Evolutionary conservation across 768 basidiomycete genomes (phyloP), one percentile per base, ranked within the genome.

Genomic region (Hirschioporus abietinus): DNA sequence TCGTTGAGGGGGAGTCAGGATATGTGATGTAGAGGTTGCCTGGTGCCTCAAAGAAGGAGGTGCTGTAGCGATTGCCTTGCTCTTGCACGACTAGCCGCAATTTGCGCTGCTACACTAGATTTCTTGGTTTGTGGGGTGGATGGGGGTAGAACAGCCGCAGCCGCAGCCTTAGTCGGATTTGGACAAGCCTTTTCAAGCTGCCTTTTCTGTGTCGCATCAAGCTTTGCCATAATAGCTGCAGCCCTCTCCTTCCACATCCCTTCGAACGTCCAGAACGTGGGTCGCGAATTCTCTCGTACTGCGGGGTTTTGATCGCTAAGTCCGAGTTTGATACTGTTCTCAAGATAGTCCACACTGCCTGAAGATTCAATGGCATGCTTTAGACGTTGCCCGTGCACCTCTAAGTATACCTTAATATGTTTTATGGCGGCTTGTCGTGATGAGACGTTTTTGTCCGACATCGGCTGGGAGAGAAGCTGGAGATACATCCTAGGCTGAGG

Each of bases 61-160:
- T 9, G 92, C 90, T 35, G 83, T 88, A 1, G 93, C 91, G 68
- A 92, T 92, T 24, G 86, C 89, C 72, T 88, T 18, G 92, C 92
- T 74, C 93, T 96, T 18, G 90, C 92, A 25, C 94, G 85, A 74
- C 91, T 95, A 24, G 95, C 93, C 42, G 95, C 95, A 71, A 96
- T 92, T 25, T 92, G 87, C 9, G 94, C 92, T 57, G 92, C 89
- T 65, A 95, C 81, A 66, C 92, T 93, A 60, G 86, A 86, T 76
- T 95, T 95, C 79, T 94, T 95, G 64, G 76, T 75, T 64, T 75
- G 77, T 63, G 85, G 85, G 18, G 89, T 86, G 8, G 85, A 84
- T 1, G 81, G 75, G 26, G 81, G 73, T 0, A 80, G 70, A 42
- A 72, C 73, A 26, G 73, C 69, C 15, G 78, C n/a, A n/a, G n/a